phyloP scores from a whole-genome alignment of 352 stramenopile species.

The Phytopythium litorale region DNA sequence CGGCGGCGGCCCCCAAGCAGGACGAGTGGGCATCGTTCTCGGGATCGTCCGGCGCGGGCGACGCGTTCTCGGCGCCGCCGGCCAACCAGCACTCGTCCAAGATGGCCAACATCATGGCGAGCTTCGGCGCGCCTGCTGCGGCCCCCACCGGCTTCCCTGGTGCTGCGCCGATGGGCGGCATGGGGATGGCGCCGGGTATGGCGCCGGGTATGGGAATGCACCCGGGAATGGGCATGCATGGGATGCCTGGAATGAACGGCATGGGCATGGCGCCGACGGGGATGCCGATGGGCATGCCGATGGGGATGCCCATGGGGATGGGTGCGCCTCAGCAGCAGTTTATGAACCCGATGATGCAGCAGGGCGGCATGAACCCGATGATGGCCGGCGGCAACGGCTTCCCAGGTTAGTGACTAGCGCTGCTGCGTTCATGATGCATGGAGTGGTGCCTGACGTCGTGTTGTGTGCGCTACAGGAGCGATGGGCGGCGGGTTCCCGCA shows the following conservation, averaged over 20 bases:
- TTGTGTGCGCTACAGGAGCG: constrained; percentile 14
- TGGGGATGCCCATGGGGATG: constrained; percentile 35
- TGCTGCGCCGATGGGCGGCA: constrained; percentile 37
- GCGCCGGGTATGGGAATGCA: constrained; percentile 29
- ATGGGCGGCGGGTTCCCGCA: constrained; percentile 48
- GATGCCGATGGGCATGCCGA: constrained; percentile 21
- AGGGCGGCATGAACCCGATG: constrained; percentile 32
- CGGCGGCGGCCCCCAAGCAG: constrained; percentile 21
- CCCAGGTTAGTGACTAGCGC: constrained; percentile 34
- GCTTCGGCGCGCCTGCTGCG: constrained; percentile 41
- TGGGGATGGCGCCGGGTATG: constrained; percentile 32
- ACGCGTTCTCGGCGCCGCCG: constrained; percentile 46
- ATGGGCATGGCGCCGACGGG: constrained; percentile 20
- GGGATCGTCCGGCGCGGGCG: constrained; percentile 44
- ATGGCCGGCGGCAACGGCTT: constrained; percentile 37
- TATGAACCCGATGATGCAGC: constrained; percentile 36
- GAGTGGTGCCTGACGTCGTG: background rate
- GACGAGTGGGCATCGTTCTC: constrained; percentile 77
- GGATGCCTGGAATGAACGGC: constrained; percentile 26
- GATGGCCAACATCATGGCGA: constrained; percentile 88
- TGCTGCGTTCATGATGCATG: background rate
- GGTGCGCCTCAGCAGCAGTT: constrained; percentile 18
- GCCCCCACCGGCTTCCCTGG: constrained; percentile 33
- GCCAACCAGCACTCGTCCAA: constrained; percentile 64
- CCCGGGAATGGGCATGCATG: constrained; percentile 19